Percentiles rank a stretch among this genome's conserved stretches.
Evolutionary conservation across 768 basidiomycete genomes (phyloP).

Genomic region (Candolleomyces aberdarensis): DNA sequence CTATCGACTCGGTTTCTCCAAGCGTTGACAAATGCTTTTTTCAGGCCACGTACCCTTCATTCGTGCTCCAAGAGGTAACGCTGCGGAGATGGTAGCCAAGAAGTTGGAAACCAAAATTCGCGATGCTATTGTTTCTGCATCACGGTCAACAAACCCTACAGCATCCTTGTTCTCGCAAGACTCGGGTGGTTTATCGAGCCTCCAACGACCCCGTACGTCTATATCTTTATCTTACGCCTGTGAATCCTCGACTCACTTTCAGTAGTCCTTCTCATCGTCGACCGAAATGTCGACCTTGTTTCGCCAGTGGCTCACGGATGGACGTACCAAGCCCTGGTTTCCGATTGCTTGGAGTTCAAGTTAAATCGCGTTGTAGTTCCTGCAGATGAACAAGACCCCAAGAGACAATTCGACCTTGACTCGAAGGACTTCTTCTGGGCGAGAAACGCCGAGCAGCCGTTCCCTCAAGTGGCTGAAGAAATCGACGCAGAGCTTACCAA

Average conservation of each 20-base stretch:
- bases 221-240: background rate
- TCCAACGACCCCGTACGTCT: slow-evolving; percentile 81
- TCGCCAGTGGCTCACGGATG: slow-evolving; percentile 95
- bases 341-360: slow-evolving; percentile 96
- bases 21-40: background rate
- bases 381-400: slow-evolving; percentile 62
- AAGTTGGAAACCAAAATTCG: slow-evolving; percentile 91
- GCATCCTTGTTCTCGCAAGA: slow-evolving; percentile 76
- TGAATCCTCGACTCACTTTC: slow-evolving; percentile 10
- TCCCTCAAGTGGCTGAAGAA: slow-evolving; percentile 98
- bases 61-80: slow-evolving; percentile 91
- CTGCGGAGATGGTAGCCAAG: slow-evolving; percentile 98
- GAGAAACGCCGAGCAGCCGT: slow-evolving; percentile 92
- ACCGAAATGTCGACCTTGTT: slow-evolving; percentile 92
- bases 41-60: slow-evolving; percentile 92
- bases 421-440: slow-evolving; percentile 99
- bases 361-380: slow-evolving; percentile 90
- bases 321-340: slow-evolving; percentile 98
- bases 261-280: slow-evolving; percentile 87
- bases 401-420: slow-evolving; percentile 86
- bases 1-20: background rate
- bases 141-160: slow-evolving; percentile 52
- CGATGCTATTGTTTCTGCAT: slow-evolving; percentile 73
- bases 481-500: slow-evolving; percentile 89
- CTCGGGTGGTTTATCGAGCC: slow-evolving; percentile 74